These are phyloP conservation scores for Colletotrichum plurivorum DNA, from an alignment of 2,329 filamentous ascomycete species.

Conservation along the genomic window DNA sequence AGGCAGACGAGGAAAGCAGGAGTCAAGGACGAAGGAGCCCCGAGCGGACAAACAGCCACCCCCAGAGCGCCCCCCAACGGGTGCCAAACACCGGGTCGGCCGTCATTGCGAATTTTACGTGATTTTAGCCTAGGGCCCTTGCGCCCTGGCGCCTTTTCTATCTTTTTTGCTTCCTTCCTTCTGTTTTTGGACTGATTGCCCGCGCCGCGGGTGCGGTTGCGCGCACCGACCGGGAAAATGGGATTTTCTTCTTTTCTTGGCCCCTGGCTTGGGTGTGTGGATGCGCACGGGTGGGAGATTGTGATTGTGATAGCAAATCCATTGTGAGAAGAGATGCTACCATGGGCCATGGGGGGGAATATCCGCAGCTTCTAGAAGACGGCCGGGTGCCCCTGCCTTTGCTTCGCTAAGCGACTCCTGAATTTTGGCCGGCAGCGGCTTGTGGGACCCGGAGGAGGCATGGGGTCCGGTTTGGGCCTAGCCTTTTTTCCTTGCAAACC, in stretches of 20 bases:
- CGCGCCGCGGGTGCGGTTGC: slow-evolving; percentile 2
- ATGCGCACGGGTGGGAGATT: neutral
- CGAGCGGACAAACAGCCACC: slow-evolving; percentile 16
- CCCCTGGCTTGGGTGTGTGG: neutral
- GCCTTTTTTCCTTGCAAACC: neutral
- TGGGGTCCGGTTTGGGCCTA: slow-evolving; percentile 17
- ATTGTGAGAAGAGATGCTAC: no score
- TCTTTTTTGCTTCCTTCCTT: neutral
- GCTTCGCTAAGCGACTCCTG: slow-evolving; percentile 11
- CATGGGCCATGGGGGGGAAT: neutral
- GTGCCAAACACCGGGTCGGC: slow-evolving; percentile 16
- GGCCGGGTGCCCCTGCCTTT: slow-evolving; percentile 8
- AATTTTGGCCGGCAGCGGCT: slow-evolving; percentile 30
- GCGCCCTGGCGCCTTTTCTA: neutral
- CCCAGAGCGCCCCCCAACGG: neutral
- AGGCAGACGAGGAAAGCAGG: neutral
- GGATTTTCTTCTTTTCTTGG: neutral
- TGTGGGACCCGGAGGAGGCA: slow-evolving; percentile 23
- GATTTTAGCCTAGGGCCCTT: slow-evolving; percentile 18
- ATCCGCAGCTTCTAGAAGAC: slow-evolving; percentile 33
- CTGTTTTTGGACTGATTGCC: slow-evolving; percentile 11
- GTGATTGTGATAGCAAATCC: no score
- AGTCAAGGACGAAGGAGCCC: neutral
- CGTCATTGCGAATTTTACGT: slow-evolving; percentile 16
- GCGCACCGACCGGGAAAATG: slow-evolving; percentile 25